Evolutionary conservation across 139 green algal species (phyloP).

Genomic region (Zygnema cylindricum): DNA sequence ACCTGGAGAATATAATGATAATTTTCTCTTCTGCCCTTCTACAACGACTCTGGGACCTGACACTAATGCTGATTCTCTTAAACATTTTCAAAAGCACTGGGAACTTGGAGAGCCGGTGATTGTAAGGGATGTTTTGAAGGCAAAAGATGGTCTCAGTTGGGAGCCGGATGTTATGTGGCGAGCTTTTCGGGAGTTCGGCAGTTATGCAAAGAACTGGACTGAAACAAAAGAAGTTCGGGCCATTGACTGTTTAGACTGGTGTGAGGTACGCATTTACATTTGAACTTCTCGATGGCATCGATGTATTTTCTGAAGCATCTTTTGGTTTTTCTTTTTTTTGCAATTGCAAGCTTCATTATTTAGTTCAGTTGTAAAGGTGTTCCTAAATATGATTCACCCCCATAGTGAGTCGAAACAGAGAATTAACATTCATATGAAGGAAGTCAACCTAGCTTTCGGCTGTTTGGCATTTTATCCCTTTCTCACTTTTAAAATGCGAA

Average conservation of each 20-base stretch:
- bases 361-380: no score
- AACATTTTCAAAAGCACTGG: constrained; percentile 59
- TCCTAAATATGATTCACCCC: no score
- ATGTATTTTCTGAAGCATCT: no score
- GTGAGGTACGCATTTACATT: constrained; percentile 21
- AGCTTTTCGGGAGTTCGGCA: constrained; percentile 39
- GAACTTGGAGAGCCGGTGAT: constrained; percentile 44
- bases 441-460: no score
- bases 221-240: constrained; percentile 45
- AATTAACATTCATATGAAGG: no score
- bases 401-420: no score
- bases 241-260: constrained; percentile 51
- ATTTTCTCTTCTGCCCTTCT: constrained; percentile 54
- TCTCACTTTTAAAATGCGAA: no score
- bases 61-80: not conserved
- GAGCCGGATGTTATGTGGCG: constrained; percentile 57
- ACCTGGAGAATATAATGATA: not conserved
- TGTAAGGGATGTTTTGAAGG: constrained; percentile 18
- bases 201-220: constrained; percentile 11
- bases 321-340: no score
- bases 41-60: constrained; percentile 20
- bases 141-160: constrained; percentile 48
- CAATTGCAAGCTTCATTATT: no score
- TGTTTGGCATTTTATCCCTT: no score
- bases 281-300: no score